Evolutionary conservation across 1,284 basidiomycete genomes (phyloP).

Genomic region (Tilletia horrida): DNA sequence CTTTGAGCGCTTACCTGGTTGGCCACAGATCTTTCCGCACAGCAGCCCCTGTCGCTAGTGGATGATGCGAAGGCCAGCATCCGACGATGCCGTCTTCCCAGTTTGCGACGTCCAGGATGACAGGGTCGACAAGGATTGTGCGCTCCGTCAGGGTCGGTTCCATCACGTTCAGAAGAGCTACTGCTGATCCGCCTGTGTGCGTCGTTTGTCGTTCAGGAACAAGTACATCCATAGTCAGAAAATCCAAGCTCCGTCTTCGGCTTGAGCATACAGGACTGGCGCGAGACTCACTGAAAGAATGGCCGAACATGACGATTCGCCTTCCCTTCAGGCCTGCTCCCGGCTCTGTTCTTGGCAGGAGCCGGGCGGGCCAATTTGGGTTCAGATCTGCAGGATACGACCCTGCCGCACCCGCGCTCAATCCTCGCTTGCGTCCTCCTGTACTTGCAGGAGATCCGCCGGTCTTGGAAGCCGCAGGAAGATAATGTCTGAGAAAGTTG

Average conservation of each 20-base stretch:
- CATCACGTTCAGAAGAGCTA: conserved; percentile 63
- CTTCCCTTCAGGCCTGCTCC: conserved; percentile 26
- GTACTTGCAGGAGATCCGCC: conserved; percentile 26
- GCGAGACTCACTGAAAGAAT: conserved; percentile 77
- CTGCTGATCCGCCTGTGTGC: conserved; percentile 22
- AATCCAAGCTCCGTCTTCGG: not conserved
- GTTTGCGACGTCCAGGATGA: conserved; percentile 59
- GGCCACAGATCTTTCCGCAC: conserved; percentile 26
- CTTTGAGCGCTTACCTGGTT: conserved; percentile 15
- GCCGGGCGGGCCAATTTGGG: conserved; percentile 33
- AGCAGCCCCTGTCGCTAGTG: not conserved
- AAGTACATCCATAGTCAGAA: not conserved
- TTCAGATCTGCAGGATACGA: not conserved
- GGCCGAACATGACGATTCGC: conserved; percentile 67
- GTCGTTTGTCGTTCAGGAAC: not conserved
- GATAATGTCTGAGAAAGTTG: conserved; percentile 66
- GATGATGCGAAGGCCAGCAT: not conserved
- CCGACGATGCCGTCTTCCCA: conserved; percentile 19
- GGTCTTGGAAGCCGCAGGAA: conserved; percentile 57
- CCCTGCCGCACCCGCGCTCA: not conserved
- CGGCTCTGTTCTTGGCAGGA: conserved; percentile 19
- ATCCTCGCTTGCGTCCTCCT: not conserved
- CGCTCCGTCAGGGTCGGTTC: conserved; percentile 69
- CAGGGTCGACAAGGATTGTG: conserved; percentile 75
- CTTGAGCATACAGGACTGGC: too few relatives aligned